phyloP scores from a whole-genome alignment of 2,329 filamentous ascomycete species.

The Penicillium sp. region DNA sequence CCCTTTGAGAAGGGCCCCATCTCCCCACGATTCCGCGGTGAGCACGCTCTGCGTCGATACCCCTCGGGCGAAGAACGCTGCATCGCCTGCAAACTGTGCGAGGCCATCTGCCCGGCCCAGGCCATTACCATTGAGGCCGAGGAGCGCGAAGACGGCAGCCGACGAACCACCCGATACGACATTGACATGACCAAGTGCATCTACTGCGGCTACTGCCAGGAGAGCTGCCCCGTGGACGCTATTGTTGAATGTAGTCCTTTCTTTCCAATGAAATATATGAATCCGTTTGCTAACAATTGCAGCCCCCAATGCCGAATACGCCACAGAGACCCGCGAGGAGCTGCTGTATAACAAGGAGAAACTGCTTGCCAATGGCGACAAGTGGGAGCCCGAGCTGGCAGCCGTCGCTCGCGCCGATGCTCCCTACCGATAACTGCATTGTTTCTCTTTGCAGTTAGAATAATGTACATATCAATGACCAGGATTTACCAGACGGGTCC shows the following conservation, averaged over 20 bases:
- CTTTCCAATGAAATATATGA: background rate
- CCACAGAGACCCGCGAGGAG: slow-evolving; percentile 81
- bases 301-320: slow-evolving; percentile 70
- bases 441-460: background rate
- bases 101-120: slow-evolving; percentile 95
- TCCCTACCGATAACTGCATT: slow-evolving; percentile 68
- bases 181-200: slow-evolving; percentile 99
- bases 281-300: slow-evolving; percentile 18
- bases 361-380: slow-evolving; percentile 81
- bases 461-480: background rate
- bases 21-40: slow-evolving; percentile 94
- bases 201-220: slow-evolving; percentile 98
- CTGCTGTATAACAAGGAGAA: slow-evolving; percentile 98
- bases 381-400: slow-evolving; percentile 96
- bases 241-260: slow-evolving; percentile 65
- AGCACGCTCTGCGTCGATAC: slow-evolving; percentile 94
- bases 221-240: slow-evolving; percentile 96
- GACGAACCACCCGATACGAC: slow-evolving; percentile 94
- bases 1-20: slow-evolving; percentile 99
- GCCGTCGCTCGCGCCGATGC: slow-evolving; percentile 89
- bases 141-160: slow-evolving; percentile 91
- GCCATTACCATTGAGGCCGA: slow-evolving; percentile 99
- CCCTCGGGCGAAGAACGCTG: slow-evolving; percentile 97
- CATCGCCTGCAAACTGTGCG: slow-evolving; percentile 99
- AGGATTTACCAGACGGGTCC: background rate